A percentile compares a stretch with the other conserved stretches of the same genome.
These are phyloP conservation scores for Phytophthora pistaciae DNA, from an alignment of 352 stramenopile genomes.

Conservation along the genomic window DNA sequence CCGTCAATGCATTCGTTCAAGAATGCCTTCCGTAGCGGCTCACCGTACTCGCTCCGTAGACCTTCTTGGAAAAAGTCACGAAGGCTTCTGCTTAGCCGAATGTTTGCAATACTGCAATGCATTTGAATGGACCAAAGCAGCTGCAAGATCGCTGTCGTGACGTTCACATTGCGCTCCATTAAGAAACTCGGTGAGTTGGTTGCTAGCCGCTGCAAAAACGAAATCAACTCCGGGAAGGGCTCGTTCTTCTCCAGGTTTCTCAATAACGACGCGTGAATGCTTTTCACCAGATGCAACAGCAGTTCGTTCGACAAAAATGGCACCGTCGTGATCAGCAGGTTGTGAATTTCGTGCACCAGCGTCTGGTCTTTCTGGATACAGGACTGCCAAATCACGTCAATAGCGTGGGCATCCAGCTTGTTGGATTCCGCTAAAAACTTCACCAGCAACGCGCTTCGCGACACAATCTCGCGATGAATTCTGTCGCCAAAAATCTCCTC, in stretches of 20 bases:
- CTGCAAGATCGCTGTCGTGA: constrained; percentile 75
- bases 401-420: constrained; percentile 64
- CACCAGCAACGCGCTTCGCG: constrained; percentile 80
- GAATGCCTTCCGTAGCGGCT: constrained; percentile 73
- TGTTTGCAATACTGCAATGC: constrained; percentile 66
- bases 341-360: constrained; percentile 87
- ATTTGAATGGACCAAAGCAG: constrained; percentile 89
- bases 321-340: constrained; percentile 76
- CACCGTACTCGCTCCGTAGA: constrained; percentile 76
- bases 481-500: constrained; percentile 90
- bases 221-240: constrained; percentile 71
- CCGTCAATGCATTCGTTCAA: constrained; percentile 79
- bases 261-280: constrained; percentile 64
- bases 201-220: constrained; percentile 84
- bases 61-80: constrained; percentile 86
- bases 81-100: constrained; percentile 69
- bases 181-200: constrained; percentile 75
- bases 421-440: constrained; percentile 88
- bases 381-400: constrained; percentile 85
- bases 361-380: constrained; percentile 89
- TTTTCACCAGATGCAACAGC: constrained; percentile 76
- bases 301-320: constrained; percentile 80
- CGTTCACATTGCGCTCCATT: constrained; percentile 66
- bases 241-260: constrained; percentile 66
- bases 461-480: constrained; percentile 91